Base-by-base conservation (phyloP, 768 basidiomycete species). In the Podaxis rugospora region DNA sequence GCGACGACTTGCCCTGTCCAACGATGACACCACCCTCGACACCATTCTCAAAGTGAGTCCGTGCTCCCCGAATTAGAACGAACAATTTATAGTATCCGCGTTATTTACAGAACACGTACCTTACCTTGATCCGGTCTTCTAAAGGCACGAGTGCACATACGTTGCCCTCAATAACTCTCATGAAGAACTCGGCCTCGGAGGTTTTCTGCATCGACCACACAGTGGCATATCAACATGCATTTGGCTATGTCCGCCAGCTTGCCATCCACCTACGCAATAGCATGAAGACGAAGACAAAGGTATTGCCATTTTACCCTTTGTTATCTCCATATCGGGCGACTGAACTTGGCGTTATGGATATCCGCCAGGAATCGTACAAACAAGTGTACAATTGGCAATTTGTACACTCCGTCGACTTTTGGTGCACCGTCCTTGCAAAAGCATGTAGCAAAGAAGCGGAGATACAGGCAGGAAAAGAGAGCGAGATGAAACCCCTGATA, bases 341-440 rank as follows among this genome's bases (percentile, higher is more conserved):
- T 27, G 13, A 27, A 21, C 18, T 4, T 39, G 36, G 50, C 1
- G 56, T 40, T 14, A 51, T 18, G 51, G 55, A 23, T 9, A 47
- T 44, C 13, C 57, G 21, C 46, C 71, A 93, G 89, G 95, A 98
- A 66, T 87, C 93, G 7, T 95, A 90, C 76, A 89, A 89, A 72
- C 88, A 90, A 67, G 96, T 99, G 21, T 97, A 99, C 75, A 99
- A 98, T 75, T 99, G 97, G 97, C 97, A 98, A 75, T 98, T 89
- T 66, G 90, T 89, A 2, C 97, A 99, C 71, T 92, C 87, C 61
- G 78, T 99, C 65, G 97, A 99, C 77, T 98, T 98, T 68, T 99
- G 97, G 97, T 83, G 85, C 42, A 80, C 92, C 44, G 93, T 98
- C 9, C 81, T 99, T 9, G 89, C 88, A 21, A 80, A 88, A 47